Evolutionary conservation across 202 grass and related monocot species (phyloP).

Genomic region (Zizania palustris): DNA sequence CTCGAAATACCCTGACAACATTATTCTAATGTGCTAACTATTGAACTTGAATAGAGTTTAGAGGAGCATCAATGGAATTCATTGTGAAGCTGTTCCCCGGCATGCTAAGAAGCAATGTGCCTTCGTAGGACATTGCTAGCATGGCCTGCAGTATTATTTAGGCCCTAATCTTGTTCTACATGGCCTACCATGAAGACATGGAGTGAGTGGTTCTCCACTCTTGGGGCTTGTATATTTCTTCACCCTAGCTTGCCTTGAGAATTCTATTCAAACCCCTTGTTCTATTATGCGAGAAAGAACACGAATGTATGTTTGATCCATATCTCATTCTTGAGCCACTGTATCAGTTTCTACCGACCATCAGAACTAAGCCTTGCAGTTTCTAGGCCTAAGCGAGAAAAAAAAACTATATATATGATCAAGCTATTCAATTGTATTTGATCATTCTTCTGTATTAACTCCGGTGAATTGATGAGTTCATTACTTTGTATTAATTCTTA

Average conservation of each 20-base stretch:
- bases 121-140: constrained; percentile 50
- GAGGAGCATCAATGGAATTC: constrained; percentile 60
- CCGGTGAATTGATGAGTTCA: background rate
- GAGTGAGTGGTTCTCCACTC: background rate
- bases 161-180: constrained; percentile 20
- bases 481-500: background rate
- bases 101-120: constrained; percentile 71
- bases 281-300: constrained; percentile 23
- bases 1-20: background rate
- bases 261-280: background rate
- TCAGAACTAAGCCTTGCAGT: background rate
- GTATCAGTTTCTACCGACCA: constrained; percentile 4
- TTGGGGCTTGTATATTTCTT: constrained; percentile 35
- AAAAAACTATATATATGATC: too few relatives aligned
- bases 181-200: constrained; percentile 13
- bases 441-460: constrained; percentile 3
- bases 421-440: constrained; percentile 27
- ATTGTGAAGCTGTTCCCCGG: constrained; percentile 64
- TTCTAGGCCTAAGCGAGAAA: background rate
- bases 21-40: constrained; percentile 31
- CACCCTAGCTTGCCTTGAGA: background rate
- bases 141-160: constrained; percentile 42
- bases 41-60: constrained; percentile 62
- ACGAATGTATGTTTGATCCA: background rate
- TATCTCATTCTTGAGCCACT: background rate